Conservation (phyloP, 768 basidiomycete species). For the Lactifluus rugatus region DNA sequence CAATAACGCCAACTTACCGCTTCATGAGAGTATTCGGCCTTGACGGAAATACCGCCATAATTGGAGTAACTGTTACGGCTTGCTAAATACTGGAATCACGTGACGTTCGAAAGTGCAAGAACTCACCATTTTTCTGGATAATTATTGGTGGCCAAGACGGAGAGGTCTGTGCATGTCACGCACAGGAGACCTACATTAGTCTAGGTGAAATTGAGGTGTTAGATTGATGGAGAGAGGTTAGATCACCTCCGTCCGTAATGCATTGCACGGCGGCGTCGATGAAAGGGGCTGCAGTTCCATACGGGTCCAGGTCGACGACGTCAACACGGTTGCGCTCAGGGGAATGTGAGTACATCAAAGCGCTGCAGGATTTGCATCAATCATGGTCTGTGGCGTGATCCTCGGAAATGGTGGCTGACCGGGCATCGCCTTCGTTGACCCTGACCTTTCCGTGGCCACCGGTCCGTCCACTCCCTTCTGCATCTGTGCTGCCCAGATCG, state of each 20-base stretch:
- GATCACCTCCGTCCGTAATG: constrained; percentile 74
- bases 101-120: neutral
- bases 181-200: constrained; percentile 63
- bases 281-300: constrained; percentile 95
- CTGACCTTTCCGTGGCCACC: constrained; percentile 45
- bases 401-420: constrained; percentile 38
- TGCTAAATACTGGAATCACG: neutral
- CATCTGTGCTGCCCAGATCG: constrained; percentile 39
- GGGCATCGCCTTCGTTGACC: constrained; percentile 91
- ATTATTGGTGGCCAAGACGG: constrained; percentile 87
- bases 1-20: constrained; percentile 40
- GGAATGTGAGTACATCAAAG: constrained; percentile 86
- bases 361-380: constrained; percentile 33
- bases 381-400: neutral
- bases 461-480: constrained; percentile 6
- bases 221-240: neutral
- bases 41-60: constrained; percentile 85
- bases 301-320: constrained; percentile 96
- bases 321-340: constrained; percentile 68
- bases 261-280: constrained; percentile 90
- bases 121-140: constrained; percentile 92
- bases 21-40: constrained; percentile 95
- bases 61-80: constrained; percentile 64
- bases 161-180: constrained; percentile 93
- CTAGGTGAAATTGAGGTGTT: neutral